Conservation (phyloP, 2,329 filamentous ascomycete genomes). For the Phyllosticta paracitricarpa region DNA sequence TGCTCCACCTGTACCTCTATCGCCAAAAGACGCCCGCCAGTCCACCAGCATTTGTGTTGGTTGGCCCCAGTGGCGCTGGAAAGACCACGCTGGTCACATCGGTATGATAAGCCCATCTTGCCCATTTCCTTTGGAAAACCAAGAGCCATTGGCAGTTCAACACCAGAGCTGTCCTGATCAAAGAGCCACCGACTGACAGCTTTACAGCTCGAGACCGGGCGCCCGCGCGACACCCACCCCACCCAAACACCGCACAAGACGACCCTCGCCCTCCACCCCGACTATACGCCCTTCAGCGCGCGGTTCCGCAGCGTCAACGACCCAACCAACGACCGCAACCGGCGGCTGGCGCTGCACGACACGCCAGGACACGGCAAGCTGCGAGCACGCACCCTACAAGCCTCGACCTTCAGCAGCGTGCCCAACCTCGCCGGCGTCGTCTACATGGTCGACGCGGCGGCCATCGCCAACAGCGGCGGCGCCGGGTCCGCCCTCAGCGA, state of each 20-base stretch:
- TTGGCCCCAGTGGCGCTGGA: conserved; percentile 72
- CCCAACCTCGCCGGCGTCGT: conserved; percentile 58
- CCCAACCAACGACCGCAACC: conserved; percentile 41
- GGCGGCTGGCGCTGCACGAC: conserved; percentile 70
- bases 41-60: conserved; percentile 66
- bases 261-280: conserved; percentile 45
- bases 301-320: conserved; percentile 58
- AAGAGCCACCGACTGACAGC: not conserved
- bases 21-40: conserved; percentile 54
- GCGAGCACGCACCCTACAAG: conserved; percentile 55
- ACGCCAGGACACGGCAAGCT: conserved; percentile 90
- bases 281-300: conserved; percentile 44
- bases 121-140: not conserved
- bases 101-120: conserved; percentile 30
- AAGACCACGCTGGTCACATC: conserved; percentile 85
- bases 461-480: conserved; percentile 23
- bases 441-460: conserved; percentile 78
- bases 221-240: conserved; percentile 47
- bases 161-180: not conserved
- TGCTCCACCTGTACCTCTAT: conserved; percentile 69
- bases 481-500: conserved; percentile 46
- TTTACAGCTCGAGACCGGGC: conserved; percentile 45
- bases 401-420: conserved; percentile 36
- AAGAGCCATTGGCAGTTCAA: not conserved
- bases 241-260: conserved; percentile 51